phyloP scores from a whole-genome alignment of 164 flowering plant genomes.

The Paratinospora sagittata region DNA sequence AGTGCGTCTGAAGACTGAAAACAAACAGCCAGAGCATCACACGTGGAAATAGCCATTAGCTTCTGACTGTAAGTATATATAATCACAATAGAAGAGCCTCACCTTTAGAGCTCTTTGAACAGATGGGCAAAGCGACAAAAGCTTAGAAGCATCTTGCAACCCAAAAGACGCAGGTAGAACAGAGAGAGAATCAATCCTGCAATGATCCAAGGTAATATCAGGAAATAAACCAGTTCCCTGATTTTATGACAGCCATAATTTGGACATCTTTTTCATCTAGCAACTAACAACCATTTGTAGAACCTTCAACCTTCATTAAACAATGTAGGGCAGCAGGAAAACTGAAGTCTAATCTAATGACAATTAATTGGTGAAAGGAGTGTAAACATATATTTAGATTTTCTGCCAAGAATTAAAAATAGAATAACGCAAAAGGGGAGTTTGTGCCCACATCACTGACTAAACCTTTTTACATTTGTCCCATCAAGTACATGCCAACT shows the following conservation, averaged over 20 bases:
- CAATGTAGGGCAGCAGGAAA: too few species aligned
- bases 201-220: conserved; percentile 14
- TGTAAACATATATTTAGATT: too few species aligned
- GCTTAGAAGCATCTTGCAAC: conserved; percentile 74
- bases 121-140: conserved; percentile 69
- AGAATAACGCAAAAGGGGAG: too few species aligned
- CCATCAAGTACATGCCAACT: too few species aligned
- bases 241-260: not conserved
- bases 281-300: not conserved
- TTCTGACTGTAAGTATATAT: not conserved
- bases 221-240: not conserved
- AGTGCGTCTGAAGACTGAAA: conserved; percentile 67
- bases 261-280: not conserved
- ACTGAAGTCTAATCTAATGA: too few species aligned
- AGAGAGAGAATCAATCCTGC: conserved; percentile 86
- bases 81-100: conserved; percentile 1
- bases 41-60: not conserved
- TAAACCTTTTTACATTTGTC: too few species aligned
- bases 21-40: conserved; percentile 13
- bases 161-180: conserved; percentile 72
- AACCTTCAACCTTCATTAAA: not conserved
- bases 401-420: too few species aligned
- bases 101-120: conserved; percentile 77
- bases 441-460: too few species aligned
- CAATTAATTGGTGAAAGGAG: too few species aligned